A percentile compares a stretch with the other conserved stretches of the same genome.
These are phyloP conservation scores for Colletotrichum eremochloae DNA, from an alignment of 2,329 filamentous ascomycete species.

Conservation along the genomic window DNA sequence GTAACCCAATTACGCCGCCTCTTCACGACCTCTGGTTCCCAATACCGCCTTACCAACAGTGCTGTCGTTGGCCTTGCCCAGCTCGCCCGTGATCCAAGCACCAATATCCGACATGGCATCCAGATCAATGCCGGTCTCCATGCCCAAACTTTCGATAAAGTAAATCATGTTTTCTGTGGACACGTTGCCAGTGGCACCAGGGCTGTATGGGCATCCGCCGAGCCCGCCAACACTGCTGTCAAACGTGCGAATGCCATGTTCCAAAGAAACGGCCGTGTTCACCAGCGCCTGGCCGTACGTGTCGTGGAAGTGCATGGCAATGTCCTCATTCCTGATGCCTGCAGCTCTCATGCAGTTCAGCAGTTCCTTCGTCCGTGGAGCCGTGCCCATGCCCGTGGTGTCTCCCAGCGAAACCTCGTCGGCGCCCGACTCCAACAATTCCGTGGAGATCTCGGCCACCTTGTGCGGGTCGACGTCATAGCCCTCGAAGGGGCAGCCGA, in stretches of 20 bases:
- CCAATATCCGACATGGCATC: conserved; percentile 77
- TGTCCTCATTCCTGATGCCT: conserved; percentile 75
- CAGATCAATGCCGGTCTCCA: conserved; percentile 80
- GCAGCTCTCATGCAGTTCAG: conserved; percentile 75
- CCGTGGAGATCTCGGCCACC: conserved; percentile 76
- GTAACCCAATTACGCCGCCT: conserved; percentile 16
- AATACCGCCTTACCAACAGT: conserved; percentile 76
- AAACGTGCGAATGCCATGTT: conserved; percentile 83
- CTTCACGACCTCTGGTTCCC: conserved; percentile 57
- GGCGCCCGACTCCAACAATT: conserved; percentile 85
- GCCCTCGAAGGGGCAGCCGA: conserved; percentile 84
- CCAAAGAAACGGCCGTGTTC: conserved; percentile 82
- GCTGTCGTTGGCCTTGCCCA: conserved; percentile 74
- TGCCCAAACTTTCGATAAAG: conserved; percentile 79
- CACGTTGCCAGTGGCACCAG: conserved; percentile 88
- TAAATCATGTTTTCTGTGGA: conserved; percentile 88
- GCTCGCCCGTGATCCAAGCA: conserved; percentile 75
- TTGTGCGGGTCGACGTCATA: conserved; percentile 72
- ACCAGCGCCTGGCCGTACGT: conserved; percentile 90
- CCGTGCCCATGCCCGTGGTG: conserved; percentile 91
- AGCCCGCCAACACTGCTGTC: conserved; percentile 85
- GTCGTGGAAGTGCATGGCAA: conserved; percentile 91
- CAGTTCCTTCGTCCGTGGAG: conserved; percentile 75
- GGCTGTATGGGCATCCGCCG: conserved; percentile 87
- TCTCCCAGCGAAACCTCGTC: conserved; percentile 93